Percentiles rank a stretch among this genome's conserved stretches.
Evolutionary conservation across 1,284 basidiomycete species (phyloP).

Genomic region (Papiliotrema laurentii): DNA sequence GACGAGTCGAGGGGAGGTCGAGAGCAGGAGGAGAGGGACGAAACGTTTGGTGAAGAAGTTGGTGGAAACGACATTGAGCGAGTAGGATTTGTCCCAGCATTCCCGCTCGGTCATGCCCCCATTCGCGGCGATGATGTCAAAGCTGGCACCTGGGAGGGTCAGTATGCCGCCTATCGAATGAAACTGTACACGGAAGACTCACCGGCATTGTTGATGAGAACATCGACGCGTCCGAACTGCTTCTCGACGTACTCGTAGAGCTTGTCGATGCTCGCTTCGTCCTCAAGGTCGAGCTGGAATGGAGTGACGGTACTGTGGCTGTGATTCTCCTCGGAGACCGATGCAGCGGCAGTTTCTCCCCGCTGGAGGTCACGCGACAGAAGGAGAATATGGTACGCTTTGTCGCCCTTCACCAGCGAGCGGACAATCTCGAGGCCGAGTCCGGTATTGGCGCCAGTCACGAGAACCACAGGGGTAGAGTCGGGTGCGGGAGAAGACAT

Average conservation of each 20-base stretch:
- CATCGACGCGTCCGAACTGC: conserved; percentile 26
- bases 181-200: not conserved
- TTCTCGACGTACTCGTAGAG: conserved; percentile 5
- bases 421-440: conserved; percentile 12
- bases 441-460: conserved; percentile 19
- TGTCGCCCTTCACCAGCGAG: conserved; percentile 7
- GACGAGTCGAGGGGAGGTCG: conserved; percentile 8
- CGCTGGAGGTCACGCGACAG: conserved; percentile 8
- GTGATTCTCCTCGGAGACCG: conserved; percentile 1
- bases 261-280: conserved; percentile 9
- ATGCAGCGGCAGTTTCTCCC: conserved; percentile 4
- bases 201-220: conserved; percentile 41
- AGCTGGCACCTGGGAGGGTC: conserved; percentile 1
- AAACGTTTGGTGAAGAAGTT: conserved; percentile 13
- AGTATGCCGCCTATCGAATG: not conserved
- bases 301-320: not conserved
- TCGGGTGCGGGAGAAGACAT: too few species aligned
- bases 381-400: conserved; percentile 12
- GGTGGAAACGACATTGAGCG: conserved; percentile 14
- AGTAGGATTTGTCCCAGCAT: conserved; percentile 8
- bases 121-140: conserved; percentile 5
- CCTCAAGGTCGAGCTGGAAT: conserved; percentile 10
- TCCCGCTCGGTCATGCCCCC: conserved; percentile 6
- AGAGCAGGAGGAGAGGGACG: conserved; percentile 13
- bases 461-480: too few species aligned